Conservation (phyloP, 805 yeast genomes). For the Zygotorulaspora chibaensis region DNA sequence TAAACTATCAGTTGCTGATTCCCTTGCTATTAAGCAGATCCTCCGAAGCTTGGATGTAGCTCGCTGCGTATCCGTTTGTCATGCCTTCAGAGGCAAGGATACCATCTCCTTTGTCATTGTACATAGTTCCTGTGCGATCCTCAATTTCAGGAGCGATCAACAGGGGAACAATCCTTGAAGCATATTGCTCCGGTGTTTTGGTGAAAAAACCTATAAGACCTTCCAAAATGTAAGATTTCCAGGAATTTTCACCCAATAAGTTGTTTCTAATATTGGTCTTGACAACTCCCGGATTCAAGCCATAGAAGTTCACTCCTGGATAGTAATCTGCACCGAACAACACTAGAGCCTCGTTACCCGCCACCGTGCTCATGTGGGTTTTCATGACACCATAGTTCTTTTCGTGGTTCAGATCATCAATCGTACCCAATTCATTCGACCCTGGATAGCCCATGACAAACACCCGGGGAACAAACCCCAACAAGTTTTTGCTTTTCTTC, state of each 20-base stretch:
- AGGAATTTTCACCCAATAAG: slow-evolving; percentile 30
- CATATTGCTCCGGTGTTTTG: slow-evolving; percentile 36
- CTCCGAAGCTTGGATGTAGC: slow-evolving; percentile 27
- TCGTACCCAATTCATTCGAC: slow-evolving; percentile 30
- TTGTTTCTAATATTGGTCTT: slow-evolving; percentile 37
- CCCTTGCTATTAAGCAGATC: slow-evolving; percentile 22
- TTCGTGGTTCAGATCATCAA: slow-evolving; percentile 37
- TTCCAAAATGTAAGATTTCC: slow-evolving; percentile 29
- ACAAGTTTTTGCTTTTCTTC: slow-evolving; percentile 3
- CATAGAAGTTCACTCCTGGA: slow-evolving; percentile 30
- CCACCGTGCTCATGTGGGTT: slow-evolving; percentile 42
- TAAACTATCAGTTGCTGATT: background rate
- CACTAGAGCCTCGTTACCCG: slow-evolving; percentile 41
- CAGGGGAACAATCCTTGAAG: slow-evolving; percentile 31
- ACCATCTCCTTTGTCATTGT: slow-evolving; percentile 32
- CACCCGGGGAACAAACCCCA: slow-evolving; percentile 29
- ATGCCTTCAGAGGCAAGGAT: slow-evolving; percentile 30
- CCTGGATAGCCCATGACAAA: slow-evolving; percentile 43
- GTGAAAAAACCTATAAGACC: slow-evolving; percentile 30
- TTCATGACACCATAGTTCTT: slow-evolving; percentile 25
- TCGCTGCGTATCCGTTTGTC: slow-evolving; percentile 29
- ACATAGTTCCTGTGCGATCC: slow-evolving; percentile 29
- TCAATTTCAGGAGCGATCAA: slow-evolving; percentile 33
- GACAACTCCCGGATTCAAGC: slow-evolving; percentile 41
- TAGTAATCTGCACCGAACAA: slow-evolving; percentile 18